Evolutionary conservation across 2,329 filamentous ascomycete species (phyloP), one percentile per base, ranked within the genome.

Genomic region (Thyridium curvatum): DNA sequence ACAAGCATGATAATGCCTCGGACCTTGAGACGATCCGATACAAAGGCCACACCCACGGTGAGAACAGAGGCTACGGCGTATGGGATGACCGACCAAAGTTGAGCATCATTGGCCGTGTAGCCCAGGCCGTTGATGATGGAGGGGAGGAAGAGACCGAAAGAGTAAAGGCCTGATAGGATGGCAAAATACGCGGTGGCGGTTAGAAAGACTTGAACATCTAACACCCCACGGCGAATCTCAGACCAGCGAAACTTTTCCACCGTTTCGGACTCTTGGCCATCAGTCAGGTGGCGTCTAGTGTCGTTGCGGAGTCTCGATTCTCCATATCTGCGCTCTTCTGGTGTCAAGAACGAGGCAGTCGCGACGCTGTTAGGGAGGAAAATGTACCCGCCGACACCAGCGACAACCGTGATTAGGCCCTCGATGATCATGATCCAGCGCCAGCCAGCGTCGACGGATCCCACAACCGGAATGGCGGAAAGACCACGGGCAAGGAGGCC

Each of bases 331-430:
- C 68, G 68, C 50, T 93, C 85, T 2, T 72, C 70, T 0, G 71
- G 67, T 0, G 75, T 74, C 4, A 93, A 69, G 55, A 90, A 91
- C 0, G 54, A 72, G 7, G 85, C 84, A 34, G 81, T 71, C 46
- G 86, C 83, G 0, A 86, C 86, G 56, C 86, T 91, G 52, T 93
- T 85, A 49, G 86, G 77, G 3, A 90, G 82, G 61, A 84, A 71
- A 75, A 79, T 87, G 62, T 82, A 87, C 5, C 76, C 82, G 1
- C 68, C 60, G 4, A 81, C 41, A 1, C 82, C 85, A 6, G 86
- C 69, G 2, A 86, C 2, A 2, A 86, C 67, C 0, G 84, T 88
- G 0, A 75, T 67, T 1, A 87, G 60, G 4, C 85, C 85, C 60
- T 84, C 79, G 15, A 84, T 64, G 42, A 84, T 76, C 41, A 79